phyloP scores from a whole-genome alignment of 345 rosid genomes.

The Hirschfeldia incana region DNA sequence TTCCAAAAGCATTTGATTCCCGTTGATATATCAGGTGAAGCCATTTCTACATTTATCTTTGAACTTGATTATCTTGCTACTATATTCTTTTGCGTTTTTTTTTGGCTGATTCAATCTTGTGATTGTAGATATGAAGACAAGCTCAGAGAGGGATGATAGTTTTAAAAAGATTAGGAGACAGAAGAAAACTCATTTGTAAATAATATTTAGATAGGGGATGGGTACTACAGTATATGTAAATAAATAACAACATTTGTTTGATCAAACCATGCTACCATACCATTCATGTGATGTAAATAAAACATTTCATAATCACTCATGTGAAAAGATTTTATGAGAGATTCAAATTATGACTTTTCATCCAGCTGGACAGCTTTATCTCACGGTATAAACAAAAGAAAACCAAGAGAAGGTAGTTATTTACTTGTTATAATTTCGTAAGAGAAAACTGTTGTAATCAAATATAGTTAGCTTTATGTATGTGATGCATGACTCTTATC shows the following conservation, averaged over 20 bases:
- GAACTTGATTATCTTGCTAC: neutral
- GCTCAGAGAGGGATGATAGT: slow-evolving; percentile 25
- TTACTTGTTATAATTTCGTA: neutral
- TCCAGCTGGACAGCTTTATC: neutral
- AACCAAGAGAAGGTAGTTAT: no score
- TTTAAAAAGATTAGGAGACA: slow-evolving; percentile 27
- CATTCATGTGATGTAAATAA: slow-evolving; percentile 23
- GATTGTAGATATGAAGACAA: slow-evolving; percentile 25
- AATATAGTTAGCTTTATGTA: neutral
- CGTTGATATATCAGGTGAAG: slow-evolving; percentile 17
- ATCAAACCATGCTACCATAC: slow-evolving; percentile 1
- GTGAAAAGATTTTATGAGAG: neutral
- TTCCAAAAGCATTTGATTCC: slow-evolving; percentile 20
- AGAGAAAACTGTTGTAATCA: neutral
- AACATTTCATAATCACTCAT: slow-evolving; percentile 1
- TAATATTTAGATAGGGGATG: slow-evolving; percentile 28
- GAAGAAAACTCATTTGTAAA: slow-evolving; percentile 27
- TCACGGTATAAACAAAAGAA: no score
- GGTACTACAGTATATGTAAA: slow-evolving; percentile 21
- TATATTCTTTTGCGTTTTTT: neutral
- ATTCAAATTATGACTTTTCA: neutral
- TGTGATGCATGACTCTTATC: neutral
- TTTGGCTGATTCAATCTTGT: slow-evolving; percentile 28
- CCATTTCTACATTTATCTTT: neutral
- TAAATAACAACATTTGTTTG: slow-evolving; percentile 7